phyloP scores from a whole-genome alignment of 139 green algal genomes.

The Chlamydomonas sphaeroides region DNA sequence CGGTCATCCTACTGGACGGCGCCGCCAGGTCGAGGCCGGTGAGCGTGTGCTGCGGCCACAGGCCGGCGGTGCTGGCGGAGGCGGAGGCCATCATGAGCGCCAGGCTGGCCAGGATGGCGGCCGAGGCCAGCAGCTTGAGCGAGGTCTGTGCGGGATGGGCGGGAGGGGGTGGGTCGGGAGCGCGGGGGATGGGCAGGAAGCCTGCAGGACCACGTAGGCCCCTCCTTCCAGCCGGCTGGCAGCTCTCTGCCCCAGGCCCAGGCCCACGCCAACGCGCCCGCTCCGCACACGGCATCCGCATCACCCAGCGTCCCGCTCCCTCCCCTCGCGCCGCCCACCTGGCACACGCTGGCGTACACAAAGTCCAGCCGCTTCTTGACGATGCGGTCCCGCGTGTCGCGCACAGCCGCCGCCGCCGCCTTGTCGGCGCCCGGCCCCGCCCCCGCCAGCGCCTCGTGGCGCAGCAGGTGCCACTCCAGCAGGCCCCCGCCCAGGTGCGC shows the following conservation, averaged over 20 bases:
- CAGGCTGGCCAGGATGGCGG: conserved; percentile 1
- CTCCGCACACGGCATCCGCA: neutral
- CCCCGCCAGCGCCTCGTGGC: neutral
- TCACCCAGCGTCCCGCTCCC: neutral
- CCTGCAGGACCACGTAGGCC: neutral
- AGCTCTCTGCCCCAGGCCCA: neutral
- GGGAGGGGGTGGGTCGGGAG: neutral
- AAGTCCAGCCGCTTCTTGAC: neutral
- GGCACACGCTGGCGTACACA: conserved; percentile 24
- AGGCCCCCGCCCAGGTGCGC: conserved; percentile 8
- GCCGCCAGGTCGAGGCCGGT: too few relatives aligned
- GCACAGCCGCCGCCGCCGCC: neutral
- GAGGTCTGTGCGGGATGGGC: neutral
- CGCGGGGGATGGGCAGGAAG: too few relatives aligned
- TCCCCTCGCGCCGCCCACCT: neutral
- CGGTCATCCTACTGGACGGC: too few relatives aligned
- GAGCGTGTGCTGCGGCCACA: too few relatives aligned
- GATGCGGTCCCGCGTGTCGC: neutral
- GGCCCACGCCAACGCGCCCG: neutral
- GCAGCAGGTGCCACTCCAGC: conserved; percentile 29
- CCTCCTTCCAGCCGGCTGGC: too few relatives aligned
- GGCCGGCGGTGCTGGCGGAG: neutral
- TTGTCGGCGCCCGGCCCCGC: neutral
- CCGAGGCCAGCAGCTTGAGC: conserved; percentile 10
- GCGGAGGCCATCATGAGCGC: neutral